Conservation (phyloP, 768 basidiomycete species). For the Lactifluus piperatus region DNA sequence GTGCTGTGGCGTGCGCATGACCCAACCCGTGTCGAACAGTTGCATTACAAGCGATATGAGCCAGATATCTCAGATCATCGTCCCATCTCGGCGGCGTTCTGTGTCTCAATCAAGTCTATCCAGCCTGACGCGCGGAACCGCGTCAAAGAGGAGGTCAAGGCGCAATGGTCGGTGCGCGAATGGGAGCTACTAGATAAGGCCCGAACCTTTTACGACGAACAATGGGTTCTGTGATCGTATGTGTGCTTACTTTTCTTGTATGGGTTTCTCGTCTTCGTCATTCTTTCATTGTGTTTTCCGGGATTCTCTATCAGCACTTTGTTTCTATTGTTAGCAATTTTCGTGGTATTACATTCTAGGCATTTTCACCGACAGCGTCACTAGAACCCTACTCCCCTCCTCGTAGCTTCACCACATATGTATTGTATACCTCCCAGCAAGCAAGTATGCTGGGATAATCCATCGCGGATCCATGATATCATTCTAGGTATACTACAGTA, state of each 20-base stretch:
- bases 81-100: conserved; percentile 76
- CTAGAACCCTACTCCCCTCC: background rate
- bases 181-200: conserved; percentile 26
- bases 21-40: conserved; percentile 46
- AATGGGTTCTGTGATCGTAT: conserved; percentile 23
- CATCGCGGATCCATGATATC: background rate
- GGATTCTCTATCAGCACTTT: background rate
- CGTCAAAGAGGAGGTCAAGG: conserved; percentile 49
- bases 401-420: background rate
- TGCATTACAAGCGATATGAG: conserved; percentile 79
- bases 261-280: background rate
- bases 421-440: background rate
- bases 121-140: conserved; percentile 45
- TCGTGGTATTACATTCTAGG: conserved; percentile 1
- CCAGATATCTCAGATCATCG: conserved; percentile 85
- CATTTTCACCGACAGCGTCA: background rate
- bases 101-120: conserved; percentile 65
- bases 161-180: conserved; percentile 39
- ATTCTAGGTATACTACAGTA: background rate
- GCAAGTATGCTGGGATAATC: conserved; percentile 1
- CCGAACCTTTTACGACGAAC: conserved; percentile 30
- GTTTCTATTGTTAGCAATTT: background rate
- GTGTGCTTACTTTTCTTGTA: background rate
- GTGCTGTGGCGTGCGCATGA: conserved; percentile 67
- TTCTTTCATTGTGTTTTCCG: background rate